phyloP scores from a whole-genome alignment of 345 rosid genomes.

The Populus davidiana region DNA sequence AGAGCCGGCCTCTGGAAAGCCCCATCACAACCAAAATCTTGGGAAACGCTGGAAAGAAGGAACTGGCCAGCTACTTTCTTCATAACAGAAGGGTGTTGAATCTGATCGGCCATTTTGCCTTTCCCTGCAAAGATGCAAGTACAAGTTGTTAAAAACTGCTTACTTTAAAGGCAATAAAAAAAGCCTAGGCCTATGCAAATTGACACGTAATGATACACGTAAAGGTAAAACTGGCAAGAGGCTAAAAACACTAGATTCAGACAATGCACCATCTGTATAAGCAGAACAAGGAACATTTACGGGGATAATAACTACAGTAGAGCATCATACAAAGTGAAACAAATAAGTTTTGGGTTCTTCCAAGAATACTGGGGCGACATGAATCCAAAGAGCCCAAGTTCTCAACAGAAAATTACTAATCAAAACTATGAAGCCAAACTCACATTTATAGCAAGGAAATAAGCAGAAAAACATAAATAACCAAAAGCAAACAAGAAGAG shows the following conservation, averaged over 20 bases:
- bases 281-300: background rate
- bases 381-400: background rate
- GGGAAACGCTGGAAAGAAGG: constrained; percentile 44
- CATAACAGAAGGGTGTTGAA: constrained; percentile 58
- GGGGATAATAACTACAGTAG: too few relatives aligned
- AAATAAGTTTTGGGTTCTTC: background rate
- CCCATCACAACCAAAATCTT: constrained; percentile 36
- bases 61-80: constrained; percentile 72
- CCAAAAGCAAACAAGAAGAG: background rate
- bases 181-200: background rate
- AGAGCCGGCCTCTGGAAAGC: constrained; percentile 50
- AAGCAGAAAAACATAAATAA: background rate
- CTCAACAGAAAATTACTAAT: background rate
- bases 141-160: background rate
- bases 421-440: background rate
- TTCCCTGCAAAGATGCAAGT: constrained; percentile 33
- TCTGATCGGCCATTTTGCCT: constrained; percentile 69
- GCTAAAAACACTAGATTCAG: background rate
- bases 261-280: background rate
- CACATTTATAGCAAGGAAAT: background rate
- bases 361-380: background rate
- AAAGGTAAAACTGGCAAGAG: background rate
- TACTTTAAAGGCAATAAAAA: background rate
- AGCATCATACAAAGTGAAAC: background rate
- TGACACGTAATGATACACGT: background rate